Percentiles rank a stretch among this genome's conserved stretches.
These are phyloP conservation scores for Penicillium turbatum DNA, from an alignment of 495 filamentous ascomycete species.

Conservation along the genomic window DNA sequence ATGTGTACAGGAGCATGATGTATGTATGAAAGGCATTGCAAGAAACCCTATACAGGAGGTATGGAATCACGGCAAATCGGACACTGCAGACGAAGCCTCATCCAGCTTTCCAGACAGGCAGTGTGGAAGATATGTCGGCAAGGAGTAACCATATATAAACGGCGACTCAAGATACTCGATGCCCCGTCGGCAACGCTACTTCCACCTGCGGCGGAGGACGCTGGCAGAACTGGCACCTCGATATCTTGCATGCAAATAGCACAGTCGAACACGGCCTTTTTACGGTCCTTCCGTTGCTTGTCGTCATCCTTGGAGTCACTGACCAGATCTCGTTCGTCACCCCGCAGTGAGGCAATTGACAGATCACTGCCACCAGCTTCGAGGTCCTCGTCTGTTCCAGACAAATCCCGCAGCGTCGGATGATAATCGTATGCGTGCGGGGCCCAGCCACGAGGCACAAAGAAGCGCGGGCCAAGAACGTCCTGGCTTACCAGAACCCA, in stretches of 20 bases:
- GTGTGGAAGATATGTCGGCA: constrained; percentile 97
- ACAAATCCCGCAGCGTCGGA: constrained; percentile 70
- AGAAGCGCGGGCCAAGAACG: constrained; percentile 78
- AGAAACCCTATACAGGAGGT: constrained; percentile 61
- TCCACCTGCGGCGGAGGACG: constrained; percentile 44
- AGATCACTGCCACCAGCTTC: constrained; percentile 64
- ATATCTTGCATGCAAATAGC: constrained; percentile 91
- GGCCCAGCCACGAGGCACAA: constrained; percentile 63
- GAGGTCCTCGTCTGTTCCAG: constrained; percentile 53
- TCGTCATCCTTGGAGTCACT: constrained; percentile 38
- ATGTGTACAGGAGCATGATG: constrained; percentile 6
- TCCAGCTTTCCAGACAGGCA: constrained; percentile 91
- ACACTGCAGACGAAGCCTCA: constrained; percentile 87
- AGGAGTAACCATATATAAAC: constrained; percentile 93
- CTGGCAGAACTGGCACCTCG: constrained; percentile 75
- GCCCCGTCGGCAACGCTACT: constrained; percentile 55
- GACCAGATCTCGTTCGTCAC: constrained; percentile 39
- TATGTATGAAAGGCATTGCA: constrained; percentile 4
- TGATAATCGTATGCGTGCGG: constrained; percentile 94
- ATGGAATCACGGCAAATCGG: constrained; percentile 91
- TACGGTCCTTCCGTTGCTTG: constrained; percentile 41
- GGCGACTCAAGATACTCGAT: constrained; percentile 66
- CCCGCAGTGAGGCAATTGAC: constrained; percentile 60
- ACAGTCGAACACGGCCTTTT: constrained; percentile 73
- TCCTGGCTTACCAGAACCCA: constrained; percentile 73